phyloP scores from a whole-genome alignment of 164 flowering plant species.

The Aristolochia contorta region DNA sequence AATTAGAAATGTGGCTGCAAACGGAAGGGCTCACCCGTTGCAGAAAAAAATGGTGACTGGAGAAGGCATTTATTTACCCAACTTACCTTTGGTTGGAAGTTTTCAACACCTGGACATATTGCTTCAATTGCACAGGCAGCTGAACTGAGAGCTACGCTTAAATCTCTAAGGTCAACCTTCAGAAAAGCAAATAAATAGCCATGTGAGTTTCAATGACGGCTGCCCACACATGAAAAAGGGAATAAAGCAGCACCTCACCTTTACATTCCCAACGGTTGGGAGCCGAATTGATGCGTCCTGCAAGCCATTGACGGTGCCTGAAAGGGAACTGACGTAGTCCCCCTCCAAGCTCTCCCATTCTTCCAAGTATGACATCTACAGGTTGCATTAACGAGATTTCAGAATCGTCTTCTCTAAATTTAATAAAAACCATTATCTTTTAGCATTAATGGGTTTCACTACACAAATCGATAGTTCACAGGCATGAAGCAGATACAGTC shows the following conservation, averaged over 20 bases:
- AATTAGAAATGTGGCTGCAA: neutral
- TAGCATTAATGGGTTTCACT: neutral
- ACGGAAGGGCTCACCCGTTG: neutral
- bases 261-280: slow-evolving; percentile 46
- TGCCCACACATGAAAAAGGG: neutral
- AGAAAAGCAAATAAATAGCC: neutral
- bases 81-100: slow-evolving; percentile 47
- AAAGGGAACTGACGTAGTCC: slow-evolving; percentile 43
- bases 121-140: slow-evolving; percentile 41
- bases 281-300: slow-evolving; percentile 45
- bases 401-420: neutral
- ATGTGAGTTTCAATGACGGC: neutral
- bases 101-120: slow-evolving; percentile 29
- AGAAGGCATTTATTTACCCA: neutral
- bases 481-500: neutral
- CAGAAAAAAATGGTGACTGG: neutral
- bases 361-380: slow-evolving; percentile 60
- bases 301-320: slow-evolving; percentile 51
- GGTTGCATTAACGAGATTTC: neutral
- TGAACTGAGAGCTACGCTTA: slow-evolving; percentile 44
- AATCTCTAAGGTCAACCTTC: slow-evolving; percentile 50
- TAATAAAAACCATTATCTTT: too few species aligned
- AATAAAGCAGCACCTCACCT: slow-evolving; percentile 25
- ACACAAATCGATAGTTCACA: too few species aligned
- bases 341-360: slow-evolving; percentile 58